phyloP scores from a whole-genome alignment of 1,139 yeast species.

The Eremothecium gossypii region DNA sequence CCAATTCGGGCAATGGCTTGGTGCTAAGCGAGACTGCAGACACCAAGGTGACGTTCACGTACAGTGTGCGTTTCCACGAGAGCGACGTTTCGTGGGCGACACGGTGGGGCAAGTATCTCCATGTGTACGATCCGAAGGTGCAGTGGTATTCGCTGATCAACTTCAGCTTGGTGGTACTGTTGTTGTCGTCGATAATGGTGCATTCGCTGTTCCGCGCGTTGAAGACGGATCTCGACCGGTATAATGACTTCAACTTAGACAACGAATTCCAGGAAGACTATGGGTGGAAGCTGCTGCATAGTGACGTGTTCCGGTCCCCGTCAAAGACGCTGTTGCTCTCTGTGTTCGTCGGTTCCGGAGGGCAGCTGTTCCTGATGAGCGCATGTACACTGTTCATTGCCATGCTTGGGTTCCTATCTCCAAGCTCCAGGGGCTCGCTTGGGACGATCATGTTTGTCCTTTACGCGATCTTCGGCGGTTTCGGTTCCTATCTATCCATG shows the following conservation, averaged over 20 bases:
- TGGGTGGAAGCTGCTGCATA: slow-evolving; percentile 96
- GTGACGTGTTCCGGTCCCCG: slow-evolving; percentile 91
- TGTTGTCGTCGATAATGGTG: slow-evolving; percentile 69
- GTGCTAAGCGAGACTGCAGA: slow-evolving; percentile 33
- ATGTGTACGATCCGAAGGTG: slow-evolving; percentile 82
- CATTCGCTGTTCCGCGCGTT: slow-evolving; percentile 75
- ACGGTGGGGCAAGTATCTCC: slow-evolving; percentile 95
- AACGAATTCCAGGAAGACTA: slow-evolving; percentile 86
- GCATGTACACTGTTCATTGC: slow-evolving; percentile 73
- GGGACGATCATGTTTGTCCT: slow-evolving; percentile 82
- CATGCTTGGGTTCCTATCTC: slow-evolving; percentile 79
- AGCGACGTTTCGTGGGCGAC: slow-evolving; percentile 91
- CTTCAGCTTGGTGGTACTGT: slow-evolving; percentile 70
- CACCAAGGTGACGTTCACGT: slow-evolving; percentile 46
- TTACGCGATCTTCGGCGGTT: slow-evolving; percentile 67
- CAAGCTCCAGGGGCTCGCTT: slow-evolving; percentile 89
- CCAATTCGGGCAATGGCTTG: slow-evolving; percentile 35
- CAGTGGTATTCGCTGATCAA: slow-evolving; percentile 92
- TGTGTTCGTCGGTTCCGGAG: slow-evolving; percentile 79
- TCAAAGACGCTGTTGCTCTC: slow-evolving; percentile 60
- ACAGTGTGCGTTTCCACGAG: slow-evolving; percentile 55
- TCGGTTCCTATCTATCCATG: slow-evolving; percentile 84
- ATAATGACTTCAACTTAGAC: slow-evolving; percentile 81
- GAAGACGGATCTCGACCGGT: slow-evolving; percentile 75
- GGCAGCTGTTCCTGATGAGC: slow-evolving; percentile 73